phyloP scores from a whole-genome alignment of 345 rosid genomes.

The Eucalyptus regnans region DNA sequence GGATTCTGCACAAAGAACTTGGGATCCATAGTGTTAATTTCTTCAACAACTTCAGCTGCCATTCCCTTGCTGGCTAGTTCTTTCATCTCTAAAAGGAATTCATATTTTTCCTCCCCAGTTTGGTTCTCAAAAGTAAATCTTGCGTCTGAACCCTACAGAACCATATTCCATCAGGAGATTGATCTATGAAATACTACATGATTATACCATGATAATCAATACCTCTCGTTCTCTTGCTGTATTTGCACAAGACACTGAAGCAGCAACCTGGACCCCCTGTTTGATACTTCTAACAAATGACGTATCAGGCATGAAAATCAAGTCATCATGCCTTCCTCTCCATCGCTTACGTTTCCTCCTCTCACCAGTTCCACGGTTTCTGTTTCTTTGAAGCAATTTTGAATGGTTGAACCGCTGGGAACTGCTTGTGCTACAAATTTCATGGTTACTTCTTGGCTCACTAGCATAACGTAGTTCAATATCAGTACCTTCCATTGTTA shows the following conservation, averaged over 20 bases:
- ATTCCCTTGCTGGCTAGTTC: constrained; percentile 76
- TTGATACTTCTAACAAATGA: constrained; percentile 23
- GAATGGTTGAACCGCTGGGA: constrained; percentile 37
- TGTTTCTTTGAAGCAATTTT: constrained; percentile 29
- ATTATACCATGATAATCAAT: not conserved
- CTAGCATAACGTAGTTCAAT: constrained; percentile 41
- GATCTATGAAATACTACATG: not conserved
- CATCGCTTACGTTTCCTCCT: constrained; percentile 85
- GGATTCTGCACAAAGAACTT: constrained; percentile 60
- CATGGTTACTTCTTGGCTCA: constrained; percentile 34
- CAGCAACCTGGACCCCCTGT: constrained; percentile 16
- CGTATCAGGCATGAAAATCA: constrained; percentile 20
- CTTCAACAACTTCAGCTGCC: constrained; percentile 73
- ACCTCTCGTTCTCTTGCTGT: constrained; percentile 28
- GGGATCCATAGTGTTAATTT: constrained; percentile 69
- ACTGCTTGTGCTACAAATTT: constrained; percentile 83
- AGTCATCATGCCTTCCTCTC: constrained; percentile 76
- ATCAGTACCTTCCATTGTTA: constrained; percentile 32
- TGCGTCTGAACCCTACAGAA: constrained; percentile 22
- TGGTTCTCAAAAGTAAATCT: not conserved
- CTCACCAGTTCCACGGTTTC: constrained; percentile 41
- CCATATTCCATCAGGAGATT: not conserved
- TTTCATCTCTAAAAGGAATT: constrained; percentile 67
- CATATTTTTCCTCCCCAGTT: constrained; percentile 41
- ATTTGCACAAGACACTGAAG: not conserved